Evolutionary conservation across 129 eudicot genomes (phyloP).

Genomic region (Flaveria linearis): DNA sequence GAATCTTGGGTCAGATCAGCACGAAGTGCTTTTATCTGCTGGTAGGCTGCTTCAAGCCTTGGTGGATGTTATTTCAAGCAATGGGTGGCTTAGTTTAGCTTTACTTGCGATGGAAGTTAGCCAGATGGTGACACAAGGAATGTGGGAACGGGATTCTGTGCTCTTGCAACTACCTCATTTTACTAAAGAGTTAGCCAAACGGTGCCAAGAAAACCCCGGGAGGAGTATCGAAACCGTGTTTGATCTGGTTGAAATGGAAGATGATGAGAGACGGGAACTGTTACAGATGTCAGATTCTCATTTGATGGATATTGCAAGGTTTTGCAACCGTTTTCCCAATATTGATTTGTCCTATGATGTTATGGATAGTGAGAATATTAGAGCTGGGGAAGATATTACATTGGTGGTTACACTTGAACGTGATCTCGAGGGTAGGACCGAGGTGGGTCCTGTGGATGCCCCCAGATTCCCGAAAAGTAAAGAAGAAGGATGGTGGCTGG

Average conservation of each 20-base stretch:
- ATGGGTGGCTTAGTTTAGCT: constrained; percentile 82
- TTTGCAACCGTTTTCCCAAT: constrained; percentile 82
- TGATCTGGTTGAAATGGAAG: constrained; percentile 83
- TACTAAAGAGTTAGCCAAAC: constrained; percentile 74
- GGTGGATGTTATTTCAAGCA: constrained; percentile 95
- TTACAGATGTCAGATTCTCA: constrained; percentile 71
- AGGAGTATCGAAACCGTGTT: constrained; percentile 69
- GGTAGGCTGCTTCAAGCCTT: constrained; percentile 84
- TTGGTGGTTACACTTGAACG: constrained; percentile 71
- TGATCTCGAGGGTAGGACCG: constrained; percentile 71
- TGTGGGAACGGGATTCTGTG: constrained; percentile 93
- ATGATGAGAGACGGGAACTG: constrained; percentile 68
- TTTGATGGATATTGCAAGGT: constrained; percentile 71
- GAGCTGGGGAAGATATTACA: constrained; percentile 63
- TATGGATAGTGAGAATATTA: constrained; percentile 47
- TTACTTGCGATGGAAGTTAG: constrained; percentile 92
- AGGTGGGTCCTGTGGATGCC: constrained; percentile 81
- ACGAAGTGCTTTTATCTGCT: constrained; percentile 74
- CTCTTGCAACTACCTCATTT: constrained; percentile 88
- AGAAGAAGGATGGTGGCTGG: constrained; percentile 97
- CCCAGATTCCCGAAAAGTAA: constrained; percentile 75
- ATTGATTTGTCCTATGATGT: constrained; percentile 72
- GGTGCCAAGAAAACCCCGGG: constrained; percentile 79
- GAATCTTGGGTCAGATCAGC: constrained; percentile 81
- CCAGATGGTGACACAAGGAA: constrained; percentile 92